Conservation (phyloP, 1,284 basidiomycete genomes). For the Ganoderma lingzhi region DNA sequence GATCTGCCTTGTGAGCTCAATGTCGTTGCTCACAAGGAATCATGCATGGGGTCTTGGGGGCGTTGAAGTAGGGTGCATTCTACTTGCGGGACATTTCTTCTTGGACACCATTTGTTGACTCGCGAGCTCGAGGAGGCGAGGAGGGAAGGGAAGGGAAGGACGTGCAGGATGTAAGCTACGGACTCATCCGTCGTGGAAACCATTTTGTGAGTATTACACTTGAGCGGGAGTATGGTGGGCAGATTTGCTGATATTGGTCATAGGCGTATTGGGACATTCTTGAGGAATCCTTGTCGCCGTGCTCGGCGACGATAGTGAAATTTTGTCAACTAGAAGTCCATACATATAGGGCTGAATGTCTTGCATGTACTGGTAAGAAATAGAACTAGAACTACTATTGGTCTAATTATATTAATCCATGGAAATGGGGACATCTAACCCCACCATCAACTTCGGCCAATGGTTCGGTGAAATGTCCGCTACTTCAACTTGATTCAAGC, state of each 20-base stretch:
- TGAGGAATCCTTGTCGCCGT: background rate
- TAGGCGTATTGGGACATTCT: background rate
- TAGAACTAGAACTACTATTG: no score
- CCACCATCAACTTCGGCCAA: no score
- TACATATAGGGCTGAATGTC: no score
- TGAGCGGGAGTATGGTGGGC: background rate
- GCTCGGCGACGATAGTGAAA: background rate
- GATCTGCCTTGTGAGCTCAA: background rate
- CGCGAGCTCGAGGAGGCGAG: constrained; percentile 9
- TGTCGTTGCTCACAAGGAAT: background rate
- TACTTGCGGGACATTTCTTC: constrained; percentile 4
- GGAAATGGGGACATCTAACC: no score
- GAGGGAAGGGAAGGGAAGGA: constrained; percentile 3
- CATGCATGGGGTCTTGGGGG: background rate
- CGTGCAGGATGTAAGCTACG: constrained; percentile 18
- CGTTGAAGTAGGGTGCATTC: background rate
- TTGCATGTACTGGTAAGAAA: background rate
- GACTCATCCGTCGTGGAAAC: constrained; percentile 22
- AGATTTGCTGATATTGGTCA: no score
- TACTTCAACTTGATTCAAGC: no score
- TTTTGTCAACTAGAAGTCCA: background rate
- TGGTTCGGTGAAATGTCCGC: no score
- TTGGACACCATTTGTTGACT: constrained; percentile 1
- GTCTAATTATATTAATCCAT: background rate
- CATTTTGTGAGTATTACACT: constrained; percentile 30